Evolutionary conservation across 805 yeast genomes (phyloP), one percentile per base, ranked within the genome.

Genomic region (Cyberlindnera saturnus): DNA sequence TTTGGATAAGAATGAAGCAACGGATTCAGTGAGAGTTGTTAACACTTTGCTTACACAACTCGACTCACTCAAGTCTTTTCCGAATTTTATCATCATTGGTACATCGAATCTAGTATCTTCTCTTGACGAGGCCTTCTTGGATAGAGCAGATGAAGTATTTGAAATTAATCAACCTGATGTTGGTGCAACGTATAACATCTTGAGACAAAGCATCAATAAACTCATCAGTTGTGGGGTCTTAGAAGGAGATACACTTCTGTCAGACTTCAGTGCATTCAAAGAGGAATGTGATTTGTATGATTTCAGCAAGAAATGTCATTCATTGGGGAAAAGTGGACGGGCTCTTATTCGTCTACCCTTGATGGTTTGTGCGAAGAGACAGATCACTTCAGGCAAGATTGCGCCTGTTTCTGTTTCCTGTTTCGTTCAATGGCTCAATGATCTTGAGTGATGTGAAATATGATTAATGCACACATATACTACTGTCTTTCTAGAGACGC

Each of bases 111-210:
- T 69, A 29, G 30, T 66, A 8, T 51, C 56, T 13, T 60, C 67
- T 3, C 52, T 72, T 23, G 77, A 72, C 54, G 55, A 62, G 1
- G 77, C 77, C 1, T 72, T 72, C 45, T 33, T 68, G 6, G 77
- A 71, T 54, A 55, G 77, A 35, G 67, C 67, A 5, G 75, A 70
- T 44, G 61, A 60, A 5, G 50, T 59, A 2, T 69, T 67, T 42
- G 51, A 48, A 34, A 56, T 71, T 5, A 61, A 63, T 3, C 59
- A 49, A 31, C 75, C 75, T 9, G 52, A 61, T n/a, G 38, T 43
- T 16, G 37, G 42, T 8, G 66, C 64, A 0, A 60, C 63, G 4
- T 50, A 46, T 20, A 47, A 51, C 31, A 69, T 70, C 14, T 39
- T 71, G 15, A 40, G 49, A 4, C 49, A 60, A 1, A 55, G 62